These are phyloP conservation scores for Dictyostelium gargantuum DNA, from an alignment of 208 protist genomes.

Conservation along the genomic window DNA sequence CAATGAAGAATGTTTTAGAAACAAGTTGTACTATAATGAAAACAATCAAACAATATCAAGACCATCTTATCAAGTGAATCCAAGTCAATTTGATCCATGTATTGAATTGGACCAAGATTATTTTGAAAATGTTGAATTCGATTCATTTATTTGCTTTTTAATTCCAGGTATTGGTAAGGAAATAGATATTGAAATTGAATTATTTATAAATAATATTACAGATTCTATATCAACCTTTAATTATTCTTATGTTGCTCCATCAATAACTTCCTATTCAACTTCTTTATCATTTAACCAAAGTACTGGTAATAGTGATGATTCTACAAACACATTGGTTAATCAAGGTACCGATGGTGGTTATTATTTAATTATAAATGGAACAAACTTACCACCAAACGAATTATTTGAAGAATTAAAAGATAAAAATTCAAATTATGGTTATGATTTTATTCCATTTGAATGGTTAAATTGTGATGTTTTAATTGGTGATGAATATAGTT, in stretches of 20 bases:
- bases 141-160: background rate
- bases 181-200: background rate
- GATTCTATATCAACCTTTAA: background rate
- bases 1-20: background rate
- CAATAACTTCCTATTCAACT: background rate
- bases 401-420: too few species aligned
- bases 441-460: background rate
- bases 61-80: background rate
- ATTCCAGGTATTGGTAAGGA: background rate
- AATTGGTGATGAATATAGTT: background rate
- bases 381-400: background rate
- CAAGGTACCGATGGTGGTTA: background rate
- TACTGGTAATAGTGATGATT: background rate
- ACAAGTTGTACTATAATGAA: background rate
- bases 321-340: background rate
- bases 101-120: background rate
- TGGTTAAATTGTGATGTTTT: background rate
- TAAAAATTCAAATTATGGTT: background rate
- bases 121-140: background rate
- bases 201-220: background rate
- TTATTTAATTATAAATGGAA: background rate
- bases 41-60: background rate
- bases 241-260: background rate
- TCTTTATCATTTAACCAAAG: background rate
- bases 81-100: background rate